Base-by-base conservation (phyloP, 306 rosid genomes). In the Dryas octopetala region DNA sequence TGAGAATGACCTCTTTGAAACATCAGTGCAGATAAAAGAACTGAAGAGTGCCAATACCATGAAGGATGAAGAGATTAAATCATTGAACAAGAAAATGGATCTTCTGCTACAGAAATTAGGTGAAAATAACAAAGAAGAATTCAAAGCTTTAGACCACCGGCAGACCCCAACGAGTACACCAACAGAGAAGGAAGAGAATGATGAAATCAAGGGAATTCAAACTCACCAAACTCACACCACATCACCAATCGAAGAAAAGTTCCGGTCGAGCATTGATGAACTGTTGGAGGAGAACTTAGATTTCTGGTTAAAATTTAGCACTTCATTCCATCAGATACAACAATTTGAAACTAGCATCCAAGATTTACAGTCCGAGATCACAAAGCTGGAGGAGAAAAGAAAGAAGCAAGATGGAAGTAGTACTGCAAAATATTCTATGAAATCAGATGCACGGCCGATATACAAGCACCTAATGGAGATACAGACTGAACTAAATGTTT, bases 221-320 rank as follows among this genome's bases (percentile, higher is more conserved):
- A 38, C 79, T 60, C 81, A 77, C 49, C 77, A 75, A 54, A 74
- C 89, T 48, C 63, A 73, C 15, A 62, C 84, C 15, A 84, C 72
- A 47, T 92, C 97, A 70, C 78, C 79, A 66, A 75, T 83, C 1
- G 99, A 96, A 83, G 89, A 89, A 74, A 86, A 80, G 61, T 90
- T 96, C 74, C 84, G 99, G 38, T 48, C 67, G 10, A 78, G 66
- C 75, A 88, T 96, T 49, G 99, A 96, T 69, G 96, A 85, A 85
- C 83, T 96, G 58, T 87, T 96, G 23, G 99, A 96, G 81, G 89
- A 96, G 80, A 96, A 96, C 87, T 83, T 96, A 48, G 88, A 62
- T 73, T 96, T 92, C 85, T 96, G 99, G 99, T 73, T 92, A 51
- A 86, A 87, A 50, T 96, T 92, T 76, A 89, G 99, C 78, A 79